Evolutionary conservation across 1,284 basidiomycete genomes (phyloP).

Genomic region (Tylopilus sp.): DNA sequence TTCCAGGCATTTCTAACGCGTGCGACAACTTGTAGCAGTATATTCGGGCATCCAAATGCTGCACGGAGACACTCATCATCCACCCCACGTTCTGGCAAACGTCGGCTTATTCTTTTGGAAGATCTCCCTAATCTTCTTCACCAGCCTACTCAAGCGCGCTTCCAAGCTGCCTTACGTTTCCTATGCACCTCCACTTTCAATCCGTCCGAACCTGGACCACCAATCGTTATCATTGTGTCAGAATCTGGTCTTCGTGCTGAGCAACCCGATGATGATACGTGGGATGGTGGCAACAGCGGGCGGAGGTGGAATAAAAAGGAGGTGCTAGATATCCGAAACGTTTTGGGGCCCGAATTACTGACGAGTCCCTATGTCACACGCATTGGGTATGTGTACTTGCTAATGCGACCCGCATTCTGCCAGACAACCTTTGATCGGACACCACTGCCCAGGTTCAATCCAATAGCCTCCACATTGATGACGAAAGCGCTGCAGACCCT

Average conservation of each 20-base stretch:
- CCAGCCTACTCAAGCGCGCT: slow-evolving; percentile 64
- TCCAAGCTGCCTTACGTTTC: slow-evolving; percentile 68
- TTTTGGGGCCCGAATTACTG: slow-evolving; percentile 61
- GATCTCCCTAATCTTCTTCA: slow-evolving; percentile 91
- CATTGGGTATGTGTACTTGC: slow-evolving; percentile 56
- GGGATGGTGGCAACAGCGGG: slow-evolving; percentile 41
- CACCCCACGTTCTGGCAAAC: slow-evolving; percentile 22
- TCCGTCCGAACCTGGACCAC: slow-evolving; percentile 40
- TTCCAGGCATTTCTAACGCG: slow-evolving; percentile 78
- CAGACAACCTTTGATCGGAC: slow-evolving; percentile 5
- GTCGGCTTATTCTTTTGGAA: slow-evolving; percentile 79
- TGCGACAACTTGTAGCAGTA: slow-evolving; percentile 59
- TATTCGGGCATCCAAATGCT: slow-evolving; percentile 39
- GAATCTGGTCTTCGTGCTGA: slow-evolving; percentile 78
- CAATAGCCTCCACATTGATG: slow-evolving; percentile 85
- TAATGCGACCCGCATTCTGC: not conserved
- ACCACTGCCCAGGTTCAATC: slow-evolving; percentile 68
- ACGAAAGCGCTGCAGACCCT: slow-evolving; percentile 73
- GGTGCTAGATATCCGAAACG: slow-evolving; percentile 64
- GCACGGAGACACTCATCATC: slow-evolving; percentile 8
- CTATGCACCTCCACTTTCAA: slow-evolving; percentile 45
- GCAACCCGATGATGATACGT: slow-evolving; percentile 50
- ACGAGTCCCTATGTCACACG: slow-evolving; percentile 66
- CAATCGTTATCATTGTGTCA: slow-evolving; percentile 82
- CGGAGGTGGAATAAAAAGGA: slow-evolving; percentile 43